These are phyloP conservation scores for Microascus cirrosus DNA, from an alignment of 2,329 filamentous ascomycete genomes.

Conservation along the genomic window DNA sequence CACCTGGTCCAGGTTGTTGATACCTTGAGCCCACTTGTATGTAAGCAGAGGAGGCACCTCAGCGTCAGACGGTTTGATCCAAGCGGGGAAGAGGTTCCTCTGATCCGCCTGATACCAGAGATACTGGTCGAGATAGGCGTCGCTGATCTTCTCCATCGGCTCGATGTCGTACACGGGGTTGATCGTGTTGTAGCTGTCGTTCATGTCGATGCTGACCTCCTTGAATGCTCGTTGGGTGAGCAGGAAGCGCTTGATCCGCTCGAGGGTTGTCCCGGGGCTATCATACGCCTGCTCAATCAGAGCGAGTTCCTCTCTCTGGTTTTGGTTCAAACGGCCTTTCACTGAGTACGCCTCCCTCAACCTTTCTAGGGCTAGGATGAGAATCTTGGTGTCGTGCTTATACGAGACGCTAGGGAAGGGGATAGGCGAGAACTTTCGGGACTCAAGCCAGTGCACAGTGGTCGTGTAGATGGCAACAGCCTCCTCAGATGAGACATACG, in stretches of 20 bases:
- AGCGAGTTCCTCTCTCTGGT: slow-evolving; percentile 90
- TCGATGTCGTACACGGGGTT: slow-evolving; percentile 99
- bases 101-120: slow-evolving; percentile 99
- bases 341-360: slow-evolving; percentile 94
- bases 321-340: slow-evolving; percentile 93
- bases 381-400: slow-evolving; percentile 98
- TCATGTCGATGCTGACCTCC: slow-evolving; percentile 99
- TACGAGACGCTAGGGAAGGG: slow-evolving; percentile 98
- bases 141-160: slow-evolving; percentile 98
- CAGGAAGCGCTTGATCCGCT: slow-evolving; percentile 94
- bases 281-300: slow-evolving; percentile 98
- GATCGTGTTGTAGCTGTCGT: slow-evolving; percentile 98
- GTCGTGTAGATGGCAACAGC: slow-evolving; percentile 98
- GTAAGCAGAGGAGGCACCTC: slow-evolving; percentile 89
- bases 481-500: slow-evolving; percentile 96
- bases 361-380: slow-evolving; percentile 88
- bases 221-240: slow-evolving; percentile 97
- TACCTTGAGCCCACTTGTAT: slow-evolving; percentile 99
- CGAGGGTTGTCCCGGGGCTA: slow-evolving; percentile 88
- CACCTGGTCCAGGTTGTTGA: slow-evolving; percentile 93
- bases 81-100: slow-evolving; percentile 89
- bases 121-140: slow-evolving; percentile 97
- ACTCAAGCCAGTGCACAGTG: slow-evolving; percentile 97
- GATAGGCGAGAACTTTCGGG: slow-evolving; percentile 95
- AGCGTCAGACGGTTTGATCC: slow-evolving; percentile 98